Percentiles rank a stretch among this genome's conserved stretches.
These are phyloP conservation scores for Aureobasidium sp. DNA, from an alignment of 2,329 filamentous ascomycete genomes.

Conservation along the genomic window DNA sequence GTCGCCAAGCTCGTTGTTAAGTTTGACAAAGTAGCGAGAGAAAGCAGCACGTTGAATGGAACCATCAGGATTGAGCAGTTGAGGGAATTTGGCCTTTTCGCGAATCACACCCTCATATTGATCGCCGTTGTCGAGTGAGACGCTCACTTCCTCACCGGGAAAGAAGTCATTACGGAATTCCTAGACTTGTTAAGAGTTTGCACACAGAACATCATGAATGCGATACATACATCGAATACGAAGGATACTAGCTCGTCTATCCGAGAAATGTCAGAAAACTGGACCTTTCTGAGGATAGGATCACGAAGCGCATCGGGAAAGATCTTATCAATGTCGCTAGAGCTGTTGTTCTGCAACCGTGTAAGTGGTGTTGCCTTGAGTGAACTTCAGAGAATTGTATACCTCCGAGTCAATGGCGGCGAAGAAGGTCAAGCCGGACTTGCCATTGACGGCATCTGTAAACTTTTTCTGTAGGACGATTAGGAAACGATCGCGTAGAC, in stretches of 20 bases:
- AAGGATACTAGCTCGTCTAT: conserved; percentile 69
- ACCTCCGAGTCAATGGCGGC: conserved; percentile 58
- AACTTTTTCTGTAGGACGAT: conserved; percentile 64
- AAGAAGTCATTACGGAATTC: conserved; percentile 87
- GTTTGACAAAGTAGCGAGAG: conserved; percentile 72
- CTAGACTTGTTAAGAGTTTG: conserved; percentile 26
- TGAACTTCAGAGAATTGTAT: conserved; percentile 20
- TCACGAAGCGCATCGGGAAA: conserved; percentile 90
- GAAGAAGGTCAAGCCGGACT: conserved; percentile 85
- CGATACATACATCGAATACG: conserved; percentile 50
- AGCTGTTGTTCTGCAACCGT: conserved; percentile 49
- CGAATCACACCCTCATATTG: conserved; percentile 67
- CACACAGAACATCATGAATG: neutral
- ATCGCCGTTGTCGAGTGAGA: conserved; percentile 62
- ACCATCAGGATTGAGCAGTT: conserved; percentile 56
- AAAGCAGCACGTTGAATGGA: conserved; percentile 59
- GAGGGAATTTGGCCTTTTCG: conserved; percentile 73
- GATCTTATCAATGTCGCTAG: conserved; percentile 79
- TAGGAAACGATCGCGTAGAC: conserved; percentile 19
- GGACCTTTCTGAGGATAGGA: conserved; percentile 81
- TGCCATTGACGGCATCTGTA: conserved; percentile 92
- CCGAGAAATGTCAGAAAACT: conserved; percentile 81
- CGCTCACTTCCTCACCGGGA: conserved; percentile 75
- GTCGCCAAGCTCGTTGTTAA: conserved; percentile 57
- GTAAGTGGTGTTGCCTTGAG: no score